Conservation (phyloP, 2,329 filamentous ascomycete species). For the Fusarium verticillioides region DNA sequence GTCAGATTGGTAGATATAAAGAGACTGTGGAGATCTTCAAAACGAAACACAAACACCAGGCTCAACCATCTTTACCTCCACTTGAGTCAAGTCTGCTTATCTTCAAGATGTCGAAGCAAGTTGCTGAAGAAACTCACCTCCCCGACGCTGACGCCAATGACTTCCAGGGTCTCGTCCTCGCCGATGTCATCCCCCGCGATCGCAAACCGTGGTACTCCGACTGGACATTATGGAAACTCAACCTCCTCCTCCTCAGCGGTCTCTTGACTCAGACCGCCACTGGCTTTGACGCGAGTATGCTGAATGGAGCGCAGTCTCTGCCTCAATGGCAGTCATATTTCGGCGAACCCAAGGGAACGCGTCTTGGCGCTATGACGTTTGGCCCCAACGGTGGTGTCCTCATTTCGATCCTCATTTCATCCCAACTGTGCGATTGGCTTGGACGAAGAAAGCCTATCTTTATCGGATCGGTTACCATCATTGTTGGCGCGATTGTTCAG, state of each 20-base stretch:
- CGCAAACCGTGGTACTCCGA: slow-evolving; percentile 41
- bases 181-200: slow-evolving; percentile 37
- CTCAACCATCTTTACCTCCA: neutral
- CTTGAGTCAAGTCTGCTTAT: neutral
- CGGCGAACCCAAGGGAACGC: slow-evolving; percentile 42
- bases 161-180: slow-evolving; percentile 41
- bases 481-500: slow-evolving; percentile 46
- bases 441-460: slow-evolving; percentile 45
- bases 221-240: slow-evolving; percentile 45
- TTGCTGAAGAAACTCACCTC: slow-evolving; percentile 15
- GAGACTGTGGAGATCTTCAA: slow-evolving; percentile 6
- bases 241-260: slow-evolving; percentile 47
- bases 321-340: slow-evolving; percentile 47
- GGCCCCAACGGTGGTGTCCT: slow-evolving; percentile 40
- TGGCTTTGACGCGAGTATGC: slow-evolving; percentile 49
- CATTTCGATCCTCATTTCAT: slow-evolving; percentile 41
- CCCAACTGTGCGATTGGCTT: slow-evolving; percentile 44
- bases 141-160: slow-evolving; percentile 29
- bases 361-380: slow-evolving; percentile 48
- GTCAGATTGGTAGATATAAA: slow-evolving; percentile 21
- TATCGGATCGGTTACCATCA: slow-evolving; percentile 44
- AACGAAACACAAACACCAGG: neutral
- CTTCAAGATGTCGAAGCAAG: slow-evolving; percentile 17
- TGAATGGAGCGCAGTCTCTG: slow-evolving; percentile 50
- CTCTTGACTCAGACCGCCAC: slow-evolving; percentile 48